Conservation (phyloP, 2,329 filamentous ascomycete genomes). For the Geosmithia flava region DNA sequence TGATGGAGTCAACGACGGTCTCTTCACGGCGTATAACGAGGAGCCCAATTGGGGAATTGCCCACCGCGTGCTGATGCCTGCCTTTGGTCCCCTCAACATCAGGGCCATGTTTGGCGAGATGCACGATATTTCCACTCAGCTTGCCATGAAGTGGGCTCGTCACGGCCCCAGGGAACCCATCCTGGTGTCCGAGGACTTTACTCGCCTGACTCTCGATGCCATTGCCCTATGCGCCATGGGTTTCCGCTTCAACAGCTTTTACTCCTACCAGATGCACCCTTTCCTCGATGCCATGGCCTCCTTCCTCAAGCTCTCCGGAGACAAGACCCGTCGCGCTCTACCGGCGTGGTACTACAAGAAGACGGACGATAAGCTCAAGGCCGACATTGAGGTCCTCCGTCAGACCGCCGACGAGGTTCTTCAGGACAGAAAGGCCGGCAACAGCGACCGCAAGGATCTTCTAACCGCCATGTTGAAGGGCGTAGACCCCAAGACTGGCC, state of each 20-base stretch:
- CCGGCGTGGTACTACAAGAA: conserved; percentile 30
- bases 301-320: conserved; percentile 43
- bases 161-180: conserved; percentile 46
- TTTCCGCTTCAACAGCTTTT: conserved; percentile 65
- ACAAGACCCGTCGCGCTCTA: conserved; percentile 31
- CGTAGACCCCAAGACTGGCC: conserved; percentile 50
- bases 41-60: conserved; percentile 51
- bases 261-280: conserved; percentile 54
- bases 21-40: conserved; percentile 38
- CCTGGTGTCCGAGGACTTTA: conserved; percentile 53
- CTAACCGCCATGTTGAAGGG: conserved; percentile 55
- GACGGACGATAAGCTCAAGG: conserved; percentile 29
- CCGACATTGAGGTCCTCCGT: conserved; percentile 38
- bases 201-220: conserved; percentile 60
- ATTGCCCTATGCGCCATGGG: conserved; percentile 61
- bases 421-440: conserved; percentile 37
- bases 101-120: conserved; percentile 57
- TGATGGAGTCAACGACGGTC: conserved; percentile 48
- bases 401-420: conserved; percentile 43
- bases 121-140: conserved; percentile 54
- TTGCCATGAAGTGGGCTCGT: conserved; percentile 57
- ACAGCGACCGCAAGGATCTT: conserved; percentile 46
- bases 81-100: conserved; percentile 58
- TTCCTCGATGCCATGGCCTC: conserved; percentile 54
- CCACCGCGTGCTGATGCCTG: conserved; percentile 52